Percentiles rank a stretch among this genome's conserved stretches.
These are phyloP conservation scores for Melastoma candidum DNA, from an alignment of 441 rosid species.

Conservation along the genomic window DNA sequence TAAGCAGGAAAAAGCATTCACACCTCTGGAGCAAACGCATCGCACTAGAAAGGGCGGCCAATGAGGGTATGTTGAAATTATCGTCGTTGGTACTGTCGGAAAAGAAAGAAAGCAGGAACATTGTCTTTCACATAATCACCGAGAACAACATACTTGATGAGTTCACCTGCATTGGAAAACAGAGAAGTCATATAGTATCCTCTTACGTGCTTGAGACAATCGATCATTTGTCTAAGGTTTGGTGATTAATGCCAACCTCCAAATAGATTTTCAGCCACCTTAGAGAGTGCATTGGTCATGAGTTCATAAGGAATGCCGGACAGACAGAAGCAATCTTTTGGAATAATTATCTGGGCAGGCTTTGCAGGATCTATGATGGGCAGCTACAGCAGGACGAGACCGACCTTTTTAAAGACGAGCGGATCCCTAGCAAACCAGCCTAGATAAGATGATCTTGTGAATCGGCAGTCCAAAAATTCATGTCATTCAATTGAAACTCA, in stretches of 20 bases:
- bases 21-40: slow-evolving; percentile 68
- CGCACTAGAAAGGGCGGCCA: slow-evolving; percentile 50
- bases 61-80: slow-evolving; percentile 42
- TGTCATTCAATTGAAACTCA: background rate
- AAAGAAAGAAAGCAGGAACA: slow-evolving; percentile 58
- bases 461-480: background rate
- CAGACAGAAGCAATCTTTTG: slow-evolving; percentile 72
- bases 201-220: background rate
- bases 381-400: slow-evolving; percentile 45
- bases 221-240: background rate
- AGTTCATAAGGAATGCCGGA: slow-evolving; percentile 49
- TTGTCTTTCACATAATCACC: slow-evolving; percentile 56
- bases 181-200: background rate
- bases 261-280: slow-evolving; percentile 45
- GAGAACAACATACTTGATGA: slow-evolving; percentile 37
- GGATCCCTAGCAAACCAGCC: slow-evolving; percentile 80
- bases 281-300: slow-evolving; percentile 38
- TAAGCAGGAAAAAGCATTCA: slow-evolving; percentile 5
- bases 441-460: slow-evolving; percentile 16
- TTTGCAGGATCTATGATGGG: slow-evolving; percentile 21
- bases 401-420: slow-evolving; percentile 45
- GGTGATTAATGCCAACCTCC: slow-evolving; percentile 33
- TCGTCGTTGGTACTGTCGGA: slow-evolving; percentile 25
- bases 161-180: slow-evolving; percentile 28
- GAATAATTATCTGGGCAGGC: slow-evolving; percentile 48